Percentiles rank a stretch among this genome's conserved stretches.
Conservation (phyloP, 805 yeast species). For the Kluyveromyces dobzhanskii region DNA sequence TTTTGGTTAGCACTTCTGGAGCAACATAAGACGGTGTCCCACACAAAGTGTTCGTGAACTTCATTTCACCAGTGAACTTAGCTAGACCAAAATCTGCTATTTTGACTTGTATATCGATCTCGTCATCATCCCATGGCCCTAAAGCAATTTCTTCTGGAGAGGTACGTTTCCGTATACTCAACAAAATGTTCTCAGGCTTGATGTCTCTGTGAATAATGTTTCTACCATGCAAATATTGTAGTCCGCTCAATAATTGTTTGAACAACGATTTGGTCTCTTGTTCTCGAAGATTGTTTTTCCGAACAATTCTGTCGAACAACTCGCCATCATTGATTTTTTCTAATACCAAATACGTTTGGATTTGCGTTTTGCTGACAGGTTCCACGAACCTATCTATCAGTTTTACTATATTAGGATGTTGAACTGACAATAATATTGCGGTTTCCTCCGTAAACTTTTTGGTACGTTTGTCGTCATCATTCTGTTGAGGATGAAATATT, state of each 20-base stretch:
- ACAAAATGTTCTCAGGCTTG: constrained; percentile 67
- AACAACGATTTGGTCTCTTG: constrained; percentile 55
- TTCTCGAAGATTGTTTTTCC: constrained; percentile 52
- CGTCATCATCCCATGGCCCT: constrained; percentile 43
- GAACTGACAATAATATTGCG: constrained; percentile 51
- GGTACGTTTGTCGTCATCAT: constrained; percentile 33
- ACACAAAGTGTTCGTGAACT: constrained; percentile 70
- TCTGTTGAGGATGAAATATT: constrained; percentile 52
- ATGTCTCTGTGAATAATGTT: constrained; percentile 73
- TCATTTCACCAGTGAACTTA: constrained; percentile 54
- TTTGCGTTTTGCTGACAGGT: constrained; percentile 37
- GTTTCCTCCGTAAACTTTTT: constrained; percentile 55
- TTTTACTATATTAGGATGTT: constrained; percentile 65
- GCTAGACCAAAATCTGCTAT: constrained; percentile 78
- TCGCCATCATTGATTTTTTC: constrained; percentile 74
- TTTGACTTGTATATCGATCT: constrained; percentile 56
- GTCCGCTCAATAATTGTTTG: constrained; percentile 57
- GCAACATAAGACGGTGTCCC: constrained; percentile 88
- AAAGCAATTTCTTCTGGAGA: constrained; percentile 22
- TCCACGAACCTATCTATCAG: constrained; percentile 53
- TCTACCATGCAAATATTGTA: constrained; percentile 55
- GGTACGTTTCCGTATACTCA: constrained; percentile 39
- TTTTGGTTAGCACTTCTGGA: constrained; percentile 59
- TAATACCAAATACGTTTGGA: constrained; percentile 49
- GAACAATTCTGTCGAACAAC: constrained; percentile 60